Evolutionary conservation across 495 filamentous ascomycete species (phyloP).

Genomic region (Tuber melanosporum): DNA sequence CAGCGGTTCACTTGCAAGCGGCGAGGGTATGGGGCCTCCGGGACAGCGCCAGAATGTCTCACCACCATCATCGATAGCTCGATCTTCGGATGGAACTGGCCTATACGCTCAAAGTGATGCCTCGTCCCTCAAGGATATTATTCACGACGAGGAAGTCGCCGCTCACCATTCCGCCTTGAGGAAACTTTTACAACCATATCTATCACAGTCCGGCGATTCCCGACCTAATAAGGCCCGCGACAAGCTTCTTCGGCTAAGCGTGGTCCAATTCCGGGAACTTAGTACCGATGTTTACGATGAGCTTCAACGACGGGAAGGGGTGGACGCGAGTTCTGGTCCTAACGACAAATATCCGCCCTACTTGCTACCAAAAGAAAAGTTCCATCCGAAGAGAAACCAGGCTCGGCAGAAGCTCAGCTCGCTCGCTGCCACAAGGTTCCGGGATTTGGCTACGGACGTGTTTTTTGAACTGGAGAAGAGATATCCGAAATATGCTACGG

Average conservation of each 20-base stretch:
- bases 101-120: conserved; percentile 57
- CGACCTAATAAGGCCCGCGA: conserved; percentile 82
- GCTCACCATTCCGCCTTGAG: conserved; percentile 79
- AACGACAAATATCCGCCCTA: conserved; percentile 54
- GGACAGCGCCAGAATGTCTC: conserved; percentile 61
- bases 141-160: conserved; percentile 61
- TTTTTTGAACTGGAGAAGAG: conserved; percentile 88
- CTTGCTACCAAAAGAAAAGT: conserved; percentile 72
- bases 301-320: conserved; percentile 63
- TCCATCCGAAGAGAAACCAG: conserved; percentile 95
- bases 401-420: conserved; percentile 89
- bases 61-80: conserved; percentile 75
- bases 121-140: conserved; percentile 46
- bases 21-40: conserved; percentile 53
- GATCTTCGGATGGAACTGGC: conserved; percentile 68
- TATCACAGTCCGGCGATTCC: conserved; percentile 55
- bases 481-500: conserved; percentile 66
- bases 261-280: conserved; percentile 91
- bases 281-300: conserved; percentile 98
- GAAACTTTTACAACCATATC: conserved; percentile 55
- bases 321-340: conserved; percentile 43
- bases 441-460: conserved; percentile 89
- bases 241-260: conserved; percentile 80
- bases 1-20: conserved; percentile 19
- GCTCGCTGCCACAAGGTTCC: conserved; percentile 72